Base-by-base conservation (phyloP, 2,329 filamentous ascomycete genomes). In the Samsoniella hepiali region DNA sequence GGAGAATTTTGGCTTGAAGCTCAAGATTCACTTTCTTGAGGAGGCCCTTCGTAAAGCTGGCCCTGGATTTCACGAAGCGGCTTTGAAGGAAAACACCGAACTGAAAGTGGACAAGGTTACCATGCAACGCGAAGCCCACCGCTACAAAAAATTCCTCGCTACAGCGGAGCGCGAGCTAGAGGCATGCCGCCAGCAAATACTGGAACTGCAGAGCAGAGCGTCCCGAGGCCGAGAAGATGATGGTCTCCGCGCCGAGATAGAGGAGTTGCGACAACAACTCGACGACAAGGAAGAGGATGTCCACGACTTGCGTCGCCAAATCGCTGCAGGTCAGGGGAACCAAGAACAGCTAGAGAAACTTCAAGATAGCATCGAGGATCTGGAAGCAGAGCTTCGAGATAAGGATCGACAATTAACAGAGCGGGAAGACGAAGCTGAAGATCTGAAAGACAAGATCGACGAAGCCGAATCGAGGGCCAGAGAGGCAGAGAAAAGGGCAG, bases 21-120 rank as follows among this genome's bases (percentile, higher is more conserved):
- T 98, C 69, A 97, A 97, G 76, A 97, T 98, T 60, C 93, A 98
- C 75, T 99, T 96, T 74, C 83, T 99, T 63, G 93, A 99, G 74
- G 92, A 98, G 69, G 91, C 91, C 15, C 78, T 99, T 57, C 86
- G 89, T 60, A 97, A 96, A 74, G 87, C 90, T 62, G 94, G 94
- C 0, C 93, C 91, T 8, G 92, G 93, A 62, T 95, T 93, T 79
- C 96, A 93, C 71, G 90, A 96, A 74, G 87, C 88, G 36, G 92
- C 94, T 3, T 80, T 99, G 34, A 92, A 91, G 73, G 95, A 99
- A 76, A 99, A 99, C 73, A 96, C 95, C 4, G 93, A 96, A 68
- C 86, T 99, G 62, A 98, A 98, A 75, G 93, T 97, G 64, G 90
- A 95, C 77, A 91, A 91, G 72, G 86, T 96, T 65, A 94, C 91